A percentile compares a stretch with the other conserved stretches of the same genome.
These are phyloP conservation scores for Xylariales sp. DNA, from an alignment of 2,329 filamentous ascomycete species.

Conservation along the genomic window DNA sequence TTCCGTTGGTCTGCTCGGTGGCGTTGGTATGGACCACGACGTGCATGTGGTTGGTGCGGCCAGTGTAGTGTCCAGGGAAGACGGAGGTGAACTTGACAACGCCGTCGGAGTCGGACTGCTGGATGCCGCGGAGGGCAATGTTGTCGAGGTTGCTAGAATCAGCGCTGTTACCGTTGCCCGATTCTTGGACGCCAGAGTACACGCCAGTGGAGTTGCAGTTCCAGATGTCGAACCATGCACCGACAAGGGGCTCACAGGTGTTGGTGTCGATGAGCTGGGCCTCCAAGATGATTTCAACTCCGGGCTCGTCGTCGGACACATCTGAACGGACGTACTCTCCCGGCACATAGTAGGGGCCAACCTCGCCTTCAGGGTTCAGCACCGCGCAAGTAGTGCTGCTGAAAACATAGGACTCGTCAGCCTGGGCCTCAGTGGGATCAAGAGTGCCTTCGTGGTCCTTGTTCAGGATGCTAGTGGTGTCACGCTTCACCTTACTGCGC, in stretches of 20 bases:
- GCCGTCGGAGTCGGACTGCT: constrained; percentile 33
- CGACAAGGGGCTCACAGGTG: constrained; percentile 46
- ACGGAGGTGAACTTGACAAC: constrained; percentile 36
- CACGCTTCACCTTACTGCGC: constrained; percentile 1
- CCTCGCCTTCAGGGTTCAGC: constrained; percentile 46
- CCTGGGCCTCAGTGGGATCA: not conserved
- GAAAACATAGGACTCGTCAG: constrained; percentile 3
- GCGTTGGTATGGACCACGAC: constrained; percentile 38
- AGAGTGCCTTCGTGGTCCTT: constrained; percentile 2
- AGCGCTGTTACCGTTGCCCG: constrained; percentile 35
- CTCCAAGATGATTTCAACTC: constrained; percentile 44
- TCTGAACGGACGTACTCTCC: constrained; percentile 47
- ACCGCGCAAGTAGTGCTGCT: constrained; percentile 15
- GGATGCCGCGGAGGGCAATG: constrained; percentile 36
- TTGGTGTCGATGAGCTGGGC: constrained; percentile 49
- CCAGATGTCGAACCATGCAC: constrained; percentile 50
- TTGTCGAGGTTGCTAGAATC: constrained; percentile 32
- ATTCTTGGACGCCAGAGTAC: constrained; percentile 39
- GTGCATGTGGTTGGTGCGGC: constrained; percentile 43
- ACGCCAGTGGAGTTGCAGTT: constrained; percentile 39
- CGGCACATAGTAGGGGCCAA: constrained; percentile 51
- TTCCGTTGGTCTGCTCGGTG: constrained; percentile 33
- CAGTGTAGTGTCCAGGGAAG: constrained; percentile 40
- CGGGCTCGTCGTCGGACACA: constrained; percentile 40
- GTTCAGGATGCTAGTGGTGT: not conserved